Evolutionary conservation across 192 early-diverging fungal genomes (phyloP).

Genomic region (Umbelopsis vinacea): DNA sequence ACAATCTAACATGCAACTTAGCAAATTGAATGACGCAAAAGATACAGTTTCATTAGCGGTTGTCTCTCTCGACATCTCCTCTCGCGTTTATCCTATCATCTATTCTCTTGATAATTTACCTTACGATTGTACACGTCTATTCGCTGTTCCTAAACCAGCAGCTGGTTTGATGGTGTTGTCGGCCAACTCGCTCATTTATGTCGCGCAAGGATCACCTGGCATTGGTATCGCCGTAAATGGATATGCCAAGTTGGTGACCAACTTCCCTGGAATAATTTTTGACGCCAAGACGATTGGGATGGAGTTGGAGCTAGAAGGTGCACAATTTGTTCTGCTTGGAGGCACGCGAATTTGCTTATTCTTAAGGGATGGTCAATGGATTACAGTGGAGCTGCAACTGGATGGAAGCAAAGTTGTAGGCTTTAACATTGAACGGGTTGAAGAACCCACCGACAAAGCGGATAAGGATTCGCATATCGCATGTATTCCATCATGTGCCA

Average conservation of each 20-base stretch:
- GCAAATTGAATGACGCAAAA: conserved; percentile 34
- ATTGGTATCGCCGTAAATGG: conserved; percentile 75
- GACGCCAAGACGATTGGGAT: conserved; percentile 53
- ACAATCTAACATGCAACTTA: not conserved
- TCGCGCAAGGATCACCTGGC: conserved; percentile 84
- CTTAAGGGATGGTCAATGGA: conserved; percentile 72
- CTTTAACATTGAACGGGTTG: conserved; percentile 55
- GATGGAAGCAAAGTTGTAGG: conserved; percentile 82
- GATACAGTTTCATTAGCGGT: conserved; percentile 52
- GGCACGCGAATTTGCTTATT: conserved; percentile 75
- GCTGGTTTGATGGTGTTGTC: conserved; percentile 85
- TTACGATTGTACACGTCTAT: conserved; percentile 74
- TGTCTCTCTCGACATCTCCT: conserved; percentile 83
- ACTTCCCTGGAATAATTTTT: conserved; percentile 50
- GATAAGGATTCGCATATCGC: conserved; percentile 30
- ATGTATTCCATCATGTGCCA: conserved; percentile 55
- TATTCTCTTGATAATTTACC: conserved; percentile 79
- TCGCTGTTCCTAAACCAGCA: conserved; percentile 80
- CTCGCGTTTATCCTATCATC: conserved; percentile 80
- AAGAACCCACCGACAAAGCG: not conserved
- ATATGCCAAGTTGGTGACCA: conserved; percentile 57
- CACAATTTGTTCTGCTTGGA: conserved; percentile 65
- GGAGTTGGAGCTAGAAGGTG: conserved; percentile 75
- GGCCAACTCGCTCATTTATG: conserved; percentile 81
- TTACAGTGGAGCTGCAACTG: conserved; percentile 71